Base-by-base conservation (phyloP, 2,329 filamentous ascomycete species). In the Alternaria sp. region DNA sequence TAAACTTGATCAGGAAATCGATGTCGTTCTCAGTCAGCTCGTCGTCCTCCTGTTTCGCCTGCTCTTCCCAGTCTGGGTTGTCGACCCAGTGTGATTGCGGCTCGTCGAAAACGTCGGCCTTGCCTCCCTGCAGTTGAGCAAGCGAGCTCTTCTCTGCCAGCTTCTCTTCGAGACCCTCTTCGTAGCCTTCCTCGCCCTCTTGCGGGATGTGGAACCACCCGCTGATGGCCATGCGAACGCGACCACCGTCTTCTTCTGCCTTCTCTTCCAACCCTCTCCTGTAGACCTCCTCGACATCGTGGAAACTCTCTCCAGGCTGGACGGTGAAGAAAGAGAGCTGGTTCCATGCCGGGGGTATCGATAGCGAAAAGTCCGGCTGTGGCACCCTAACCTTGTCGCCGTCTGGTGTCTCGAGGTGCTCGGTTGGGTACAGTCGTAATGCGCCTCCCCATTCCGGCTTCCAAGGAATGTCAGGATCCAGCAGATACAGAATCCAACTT, bases 191-290 rank as follows among this genome's bases (percentile, higher is more conserved):
- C 80, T 99, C 96, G 60, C 95, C 95, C 71, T 92, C 83, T 81
- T 99, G 96, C 0, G 96, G 96, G 67, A 99, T 98, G 81, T 99
- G 96, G 80, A 96, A 99, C 96, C 96, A 99, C 56, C 96, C 96
- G 77, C 93, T 97, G 76, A 99, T 97, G 55, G 96, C 96, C 95
- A 99, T 98, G 70, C 96, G 90, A 53, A 97, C 89, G 51, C 93
- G 88, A 1, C 90, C 91, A 18, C 91, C 90, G 62, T 94, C 87
- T 76, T 86, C 79, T 86, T 88, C 77, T 86, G 86, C 58, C 89
- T 87, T 80, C 88, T 87, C 72, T 83, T 86, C 77, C 83, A 84
- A 63, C 78, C 85, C 67, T 82, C 84, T 74, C 78, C 92, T 89
- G 82, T 97, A 98, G 5, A 99, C 96, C 82, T 99, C 96, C 82